A percentile compares a stretch with the other conserved stretches of the same genome.
Conservation (phyloP, 805 yeast species). For the Kluyveromyces lactis region DNA sequence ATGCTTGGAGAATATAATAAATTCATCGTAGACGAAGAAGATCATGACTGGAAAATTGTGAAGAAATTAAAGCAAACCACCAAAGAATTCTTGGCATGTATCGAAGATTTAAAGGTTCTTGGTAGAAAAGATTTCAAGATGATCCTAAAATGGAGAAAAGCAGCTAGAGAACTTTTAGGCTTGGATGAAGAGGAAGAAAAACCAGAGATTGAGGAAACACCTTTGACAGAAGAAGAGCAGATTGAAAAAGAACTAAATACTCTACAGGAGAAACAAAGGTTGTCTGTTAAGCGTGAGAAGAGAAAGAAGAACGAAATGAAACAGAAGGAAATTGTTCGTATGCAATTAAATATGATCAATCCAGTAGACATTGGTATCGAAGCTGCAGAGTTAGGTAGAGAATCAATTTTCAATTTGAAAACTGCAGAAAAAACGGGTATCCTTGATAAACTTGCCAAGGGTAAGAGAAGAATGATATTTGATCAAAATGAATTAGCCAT, state of each 20-base stretch:
- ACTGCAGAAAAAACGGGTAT: conserved; percentile 86
- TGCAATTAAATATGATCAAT: conserved; percentile 94
- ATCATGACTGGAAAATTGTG: conserved; percentile 65
- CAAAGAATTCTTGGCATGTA: conserved; percentile 68
- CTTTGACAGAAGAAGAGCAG: conserved; percentile 77
- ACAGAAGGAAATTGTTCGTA: conserved; percentile 79
- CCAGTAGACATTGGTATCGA: conserved; percentile 91
- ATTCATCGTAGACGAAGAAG: conserved; percentile 49
- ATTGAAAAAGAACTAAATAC: conserved; percentile 78
- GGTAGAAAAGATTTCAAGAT: conserved; percentile 90
- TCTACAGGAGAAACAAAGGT: conserved; percentile 62
- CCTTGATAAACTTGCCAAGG: conserved; percentile 61
- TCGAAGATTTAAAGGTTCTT: conserved; percentile 85
- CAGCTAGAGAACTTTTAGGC: conserved; percentile 71
- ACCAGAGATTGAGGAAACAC: conserved; percentile 53
- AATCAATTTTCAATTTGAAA: conserved; percentile 72
- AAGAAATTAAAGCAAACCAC: conserved; percentile 71
- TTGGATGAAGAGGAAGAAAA: conserved; percentile 45
- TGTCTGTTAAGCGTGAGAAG: conserved; percentile 68
- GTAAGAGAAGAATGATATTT: conserved; percentile 60
- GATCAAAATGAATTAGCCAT: conserved; percentile 43
- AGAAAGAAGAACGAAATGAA: conserved; percentile 74
- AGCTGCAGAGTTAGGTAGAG: conserved; percentile 74
- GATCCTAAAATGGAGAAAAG: conserved; percentile 80
- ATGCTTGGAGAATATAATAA: conserved; percentile 66